These are phyloP conservation scores for Venturia asperata DNA, from an alignment of 2,329 filamentous ascomycete genomes.

Conservation along the genomic window DNA sequence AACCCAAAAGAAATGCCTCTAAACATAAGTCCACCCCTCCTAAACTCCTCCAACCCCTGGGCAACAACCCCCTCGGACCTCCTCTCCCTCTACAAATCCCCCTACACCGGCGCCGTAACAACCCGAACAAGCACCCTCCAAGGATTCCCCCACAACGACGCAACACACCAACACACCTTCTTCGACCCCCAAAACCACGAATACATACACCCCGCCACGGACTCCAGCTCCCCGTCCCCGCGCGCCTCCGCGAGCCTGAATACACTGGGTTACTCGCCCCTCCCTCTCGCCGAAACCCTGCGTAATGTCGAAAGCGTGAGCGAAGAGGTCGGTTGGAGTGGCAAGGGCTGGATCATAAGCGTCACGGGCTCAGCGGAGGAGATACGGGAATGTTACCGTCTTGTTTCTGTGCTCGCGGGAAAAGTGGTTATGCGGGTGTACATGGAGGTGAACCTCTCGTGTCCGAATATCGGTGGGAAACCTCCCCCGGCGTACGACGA, in stretches of 20 bases:
- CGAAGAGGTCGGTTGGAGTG: slow-evolving; percentile 36
- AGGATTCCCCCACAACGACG: slow-evolving; percentile 57
- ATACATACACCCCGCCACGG: background rate
- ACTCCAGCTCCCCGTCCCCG: background rate
- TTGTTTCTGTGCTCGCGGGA: slow-evolving; percentile 36
- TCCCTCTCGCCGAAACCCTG: slow-evolving; percentile 54
- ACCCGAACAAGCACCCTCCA: slow-evolving; percentile 60
- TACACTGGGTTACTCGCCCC: slow-evolving; percentile 66
- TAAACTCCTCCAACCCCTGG: slow-evolving; percentile 73
- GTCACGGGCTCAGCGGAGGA: slow-evolving; percentile 59
- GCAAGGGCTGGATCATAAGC: slow-evolving; percentile 55
- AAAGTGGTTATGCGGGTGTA: slow-evolving; percentile 46
- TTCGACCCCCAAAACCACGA: slow-evolving; percentile 42
- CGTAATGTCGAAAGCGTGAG: slow-evolving; percentile 46
- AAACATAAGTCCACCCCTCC: slow-evolving; percentile 54
- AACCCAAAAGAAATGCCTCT: slow-evolving; percentile 30
- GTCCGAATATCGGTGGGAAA: slow-evolving; percentile 63
- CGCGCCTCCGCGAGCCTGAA: slow-evolving; percentile 46
- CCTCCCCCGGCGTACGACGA: slow-evolving; percentile 65
- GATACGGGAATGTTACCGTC: slow-evolving; percentile 49
- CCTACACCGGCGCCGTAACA: slow-evolving; percentile 65
- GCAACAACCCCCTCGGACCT: slow-evolving; percentile 60
- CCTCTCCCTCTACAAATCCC: slow-evolving; percentile 50
- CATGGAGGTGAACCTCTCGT: slow-evolving; percentile 72
- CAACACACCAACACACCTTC: slow-evolving; percentile 58